Evolutionary conservation across 768 basidiomycete species (phyloP).

Genomic region (Chalciporus sphaerocephalus): DNA sequence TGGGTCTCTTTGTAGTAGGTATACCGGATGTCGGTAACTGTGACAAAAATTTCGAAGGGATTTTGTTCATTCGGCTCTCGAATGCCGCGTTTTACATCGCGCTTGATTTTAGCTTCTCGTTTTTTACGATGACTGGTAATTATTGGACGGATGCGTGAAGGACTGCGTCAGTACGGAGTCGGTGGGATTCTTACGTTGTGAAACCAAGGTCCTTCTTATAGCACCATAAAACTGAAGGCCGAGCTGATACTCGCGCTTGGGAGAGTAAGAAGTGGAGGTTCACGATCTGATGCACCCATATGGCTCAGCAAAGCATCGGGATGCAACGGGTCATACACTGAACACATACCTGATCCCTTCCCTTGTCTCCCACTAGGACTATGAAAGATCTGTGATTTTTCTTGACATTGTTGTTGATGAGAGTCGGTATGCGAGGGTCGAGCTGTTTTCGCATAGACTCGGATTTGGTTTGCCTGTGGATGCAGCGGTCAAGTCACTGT

Average conservation of each 20-base stretch:
- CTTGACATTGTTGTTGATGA: constrained; percentile 92
- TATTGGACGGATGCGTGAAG: neutral
- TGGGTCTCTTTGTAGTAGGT: constrained; percentile 98
- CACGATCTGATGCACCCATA: constrained; percentile 55
- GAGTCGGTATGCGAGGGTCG: constrained; percentile 86
- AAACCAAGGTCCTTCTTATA: constrained; percentile 99
- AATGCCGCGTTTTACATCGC: constrained; percentile 91
- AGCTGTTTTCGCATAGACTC: constrained; percentile 82
- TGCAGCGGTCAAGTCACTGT: too few species aligned
- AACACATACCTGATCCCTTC: constrained; percentile 76
- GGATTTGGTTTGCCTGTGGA: too few species aligned
- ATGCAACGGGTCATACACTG: neutral
- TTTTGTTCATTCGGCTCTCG: constrained; percentile 93
- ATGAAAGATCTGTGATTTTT: constrained; percentile 92
- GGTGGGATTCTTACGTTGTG: constrained; percentile 58
- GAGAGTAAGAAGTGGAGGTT: constrained; percentile 94
- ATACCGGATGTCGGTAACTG: constrained; percentile 98
- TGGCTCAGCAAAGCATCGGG: neutral
- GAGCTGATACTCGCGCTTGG: constrained; percentile 82
- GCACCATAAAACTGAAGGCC: constrained; percentile 94
- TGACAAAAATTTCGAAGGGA: constrained; percentile 97
- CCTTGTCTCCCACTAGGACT: constrained; percentile 92
- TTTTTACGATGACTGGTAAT: constrained; percentile 83
- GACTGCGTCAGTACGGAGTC: neutral
- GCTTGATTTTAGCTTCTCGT: constrained; percentile 92